Conservation (phyloP, 2,329 filamentous ascomycete species). For the Grosmannia penicillata region DNA sequence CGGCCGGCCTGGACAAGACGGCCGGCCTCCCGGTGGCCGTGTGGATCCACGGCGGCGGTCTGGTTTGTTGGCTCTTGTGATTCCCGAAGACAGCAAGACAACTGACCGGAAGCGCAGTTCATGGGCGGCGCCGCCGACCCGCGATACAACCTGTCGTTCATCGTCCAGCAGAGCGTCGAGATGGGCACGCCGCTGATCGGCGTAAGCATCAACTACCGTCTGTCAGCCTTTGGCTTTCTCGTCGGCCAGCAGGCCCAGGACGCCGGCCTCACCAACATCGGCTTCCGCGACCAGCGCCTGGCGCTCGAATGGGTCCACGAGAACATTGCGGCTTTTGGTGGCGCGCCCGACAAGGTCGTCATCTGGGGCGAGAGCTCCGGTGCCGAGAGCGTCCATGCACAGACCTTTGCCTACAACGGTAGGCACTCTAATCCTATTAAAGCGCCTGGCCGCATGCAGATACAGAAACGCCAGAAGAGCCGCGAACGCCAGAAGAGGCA, state of each 20-base stretch:
- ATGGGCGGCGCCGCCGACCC: constrained; percentile 26
- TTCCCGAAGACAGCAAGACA: neutral
- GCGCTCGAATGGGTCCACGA: constrained; percentile 34
- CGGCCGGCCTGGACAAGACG: constrained; percentile 24
- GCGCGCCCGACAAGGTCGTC: constrained; percentile 29
- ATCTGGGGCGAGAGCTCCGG: constrained; percentile 41
- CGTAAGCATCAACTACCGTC: constrained; percentile 30
- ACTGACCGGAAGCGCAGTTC: constrained; percentile 6
- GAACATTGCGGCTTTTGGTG: constrained; percentile 34
- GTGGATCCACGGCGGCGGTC: constrained; percentile 37
- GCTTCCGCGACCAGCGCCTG: constrained; percentile 32
- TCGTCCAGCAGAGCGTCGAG: constrained; percentile 30
- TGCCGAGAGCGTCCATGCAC: constrained; percentile 31
- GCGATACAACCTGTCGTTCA: constrained; percentile 44
- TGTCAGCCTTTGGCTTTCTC: constrained; percentile 37
- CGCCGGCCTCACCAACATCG: constrained; percentile 32
- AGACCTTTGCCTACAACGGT: constrained; percentile 36
- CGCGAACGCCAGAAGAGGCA: too few relatives aligned
- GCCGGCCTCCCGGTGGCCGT: constrained; percentile 32
- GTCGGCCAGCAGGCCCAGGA: constrained; percentile 25
- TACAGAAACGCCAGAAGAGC: too few relatives aligned
- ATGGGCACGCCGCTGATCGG: constrained; percentile 30
- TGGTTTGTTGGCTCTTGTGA: constrained; percentile 1
- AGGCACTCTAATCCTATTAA: too few relatives aligned
- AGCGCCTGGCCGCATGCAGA: too few relatives aligned